A percentile compares a stretch with the other conserved stretches of the same genome.
Evolutionary conservation across 352 stramenopile species (phyloP).

Genomic region (Aphanomyces stellatus): DNA sequence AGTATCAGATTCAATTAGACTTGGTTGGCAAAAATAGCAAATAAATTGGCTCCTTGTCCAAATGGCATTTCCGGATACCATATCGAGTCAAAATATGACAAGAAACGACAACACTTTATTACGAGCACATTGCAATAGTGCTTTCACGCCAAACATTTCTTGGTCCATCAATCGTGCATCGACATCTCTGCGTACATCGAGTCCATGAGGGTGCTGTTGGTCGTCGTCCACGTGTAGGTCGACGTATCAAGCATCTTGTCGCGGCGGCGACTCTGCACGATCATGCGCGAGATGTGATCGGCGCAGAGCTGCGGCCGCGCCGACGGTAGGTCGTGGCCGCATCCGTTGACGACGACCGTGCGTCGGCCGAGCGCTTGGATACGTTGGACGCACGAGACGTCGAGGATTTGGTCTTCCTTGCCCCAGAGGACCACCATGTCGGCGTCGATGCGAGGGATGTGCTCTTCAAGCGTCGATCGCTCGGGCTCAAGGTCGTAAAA

Average conservation of each 20-base stretch:
- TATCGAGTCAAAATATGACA: no score
- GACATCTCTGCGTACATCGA: no score
- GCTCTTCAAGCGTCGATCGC: slow-evolving; percentile 45
- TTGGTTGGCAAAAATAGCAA: no score
- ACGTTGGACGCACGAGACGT: slow-evolving; percentile 21
- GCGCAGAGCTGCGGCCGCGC: neutral
- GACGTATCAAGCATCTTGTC: neutral
- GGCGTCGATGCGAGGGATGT: slow-evolving; percentile 44
- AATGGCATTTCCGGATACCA: no score
- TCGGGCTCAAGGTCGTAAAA: slow-evolving; percentile 39
- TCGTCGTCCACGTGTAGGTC: neutral
- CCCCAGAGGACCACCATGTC: slow-evolving; percentile 64
- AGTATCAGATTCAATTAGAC: no score
- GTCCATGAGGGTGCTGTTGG: neutral
- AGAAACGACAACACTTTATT: no score
- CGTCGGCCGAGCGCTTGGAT: slow-evolving; percentile 29
- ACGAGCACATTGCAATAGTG: no score
- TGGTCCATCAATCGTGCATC: no score
- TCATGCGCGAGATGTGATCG: neutral
- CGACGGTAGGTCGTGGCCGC: slow-evolving; percentile 29
- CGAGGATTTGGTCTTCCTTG: slow-evolving; percentile 44
- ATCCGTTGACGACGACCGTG: slow-evolving; percentile 47
- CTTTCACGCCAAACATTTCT: no score
- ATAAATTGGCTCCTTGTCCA: no score
- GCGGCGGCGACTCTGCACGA: neutral